Base-by-base conservation (phyloP, 2,329 filamentous ascomycete species). In the Juglanconis juglandina region DNA sequence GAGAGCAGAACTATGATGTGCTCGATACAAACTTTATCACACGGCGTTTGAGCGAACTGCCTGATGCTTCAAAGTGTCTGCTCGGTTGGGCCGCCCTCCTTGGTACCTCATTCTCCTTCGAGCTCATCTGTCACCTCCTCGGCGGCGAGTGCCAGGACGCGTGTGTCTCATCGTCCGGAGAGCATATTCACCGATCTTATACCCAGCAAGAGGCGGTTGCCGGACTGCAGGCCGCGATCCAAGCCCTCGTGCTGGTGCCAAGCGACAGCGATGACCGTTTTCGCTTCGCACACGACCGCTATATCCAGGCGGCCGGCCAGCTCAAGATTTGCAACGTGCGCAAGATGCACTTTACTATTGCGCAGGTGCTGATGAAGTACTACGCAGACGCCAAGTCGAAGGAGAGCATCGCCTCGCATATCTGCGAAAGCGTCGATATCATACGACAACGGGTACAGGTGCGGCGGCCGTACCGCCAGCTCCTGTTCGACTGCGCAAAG, bases 311-410 rank as follows among this genome's bases (percentile, higher is more conserved):
- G 14, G 87, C 91, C 5, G 79, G 84, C 13, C 82, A 84, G 5
- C 77, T 96, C 55, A 85, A 84, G 63, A 87, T 93, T 69, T 87
- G 85, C 68, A 86, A 89, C 58, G 77, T 83, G 30, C 79, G 83
- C 24, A 89, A 90, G 67, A 97, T 97, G 93, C 92, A 97, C 73
- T 97, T 93, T 67, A 86, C 92, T 50, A 91, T 97, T 67, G 89
- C 91, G 0, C 88, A 91, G 69, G 89, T 88, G 0, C 84, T 97
- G 65, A 85, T 93, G 72, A 89, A 90, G 66, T 88, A 92, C 67
- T 85, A 83, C 62, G 70, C 78, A 7, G 74, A 82, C 62, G 79
- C 84, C 1, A 81, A 81, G 53, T 81, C 83, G 33, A 81, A 87
- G 11, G 92, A 96, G 68, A 87, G 85, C 61, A 88, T 89, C 62